These are phyloP conservation scores for Coemansia sp. DNA, from an alignment of 192 early-diverging fungal genomes.

Conservation along the genomic window DNA sequence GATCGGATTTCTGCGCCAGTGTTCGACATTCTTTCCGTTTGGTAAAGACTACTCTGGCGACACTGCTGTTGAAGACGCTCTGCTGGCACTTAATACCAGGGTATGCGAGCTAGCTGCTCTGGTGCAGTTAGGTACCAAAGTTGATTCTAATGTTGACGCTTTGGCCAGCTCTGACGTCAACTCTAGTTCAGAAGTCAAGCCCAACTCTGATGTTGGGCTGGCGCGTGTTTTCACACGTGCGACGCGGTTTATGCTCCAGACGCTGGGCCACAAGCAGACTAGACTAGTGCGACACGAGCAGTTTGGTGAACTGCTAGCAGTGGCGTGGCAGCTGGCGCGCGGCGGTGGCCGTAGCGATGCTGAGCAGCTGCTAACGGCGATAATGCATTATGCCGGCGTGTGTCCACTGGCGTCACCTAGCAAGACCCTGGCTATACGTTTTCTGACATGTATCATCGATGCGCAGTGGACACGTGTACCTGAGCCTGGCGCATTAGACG, in stretches of 20 bases:
- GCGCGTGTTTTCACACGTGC: slow-evolving; percentile 14
- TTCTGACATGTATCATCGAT: slow-evolving; percentile 30
- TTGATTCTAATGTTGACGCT: background rate
- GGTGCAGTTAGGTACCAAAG: slow-evolving; percentile 11
- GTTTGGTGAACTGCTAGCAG: slow-evolving; percentile 36
- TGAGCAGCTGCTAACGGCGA: slow-evolving; percentile 21
- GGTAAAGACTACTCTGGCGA: slow-evolving; percentile 54
- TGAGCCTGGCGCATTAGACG: slow-evolving; percentile 3
- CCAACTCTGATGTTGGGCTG: background rate
- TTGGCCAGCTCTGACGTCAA: too few relatives aligned
- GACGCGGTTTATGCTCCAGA: slow-evolving; percentile 14
- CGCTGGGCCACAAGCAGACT: slow-evolving; percentile 16
- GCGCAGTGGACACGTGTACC: slow-evolving; percentile 26
- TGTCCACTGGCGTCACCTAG: slow-evolving; percentile 29
- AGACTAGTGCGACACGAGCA: slow-evolving; percentile 19
- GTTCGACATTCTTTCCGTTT: slow-evolving; percentile 74
- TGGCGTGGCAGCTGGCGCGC: slow-evolving; percentile 34
- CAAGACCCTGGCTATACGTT: slow-evolving; percentile 41
- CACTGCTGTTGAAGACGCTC: slow-evolving; percentile 35
- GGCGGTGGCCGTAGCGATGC: slow-evolving; percentile 21
- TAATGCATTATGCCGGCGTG: slow-evolving; percentile 22
- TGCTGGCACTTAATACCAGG: slow-evolving; percentile 32
- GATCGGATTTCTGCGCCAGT: slow-evolving; percentile 64
- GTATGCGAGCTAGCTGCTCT: slow-evolving; percentile 37
- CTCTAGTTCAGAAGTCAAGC: too few relatives aligned